Evolutionary conservation across 192 early-diverging fungal species (phyloP).

Genomic region (Coemansia javaensis): DNA sequence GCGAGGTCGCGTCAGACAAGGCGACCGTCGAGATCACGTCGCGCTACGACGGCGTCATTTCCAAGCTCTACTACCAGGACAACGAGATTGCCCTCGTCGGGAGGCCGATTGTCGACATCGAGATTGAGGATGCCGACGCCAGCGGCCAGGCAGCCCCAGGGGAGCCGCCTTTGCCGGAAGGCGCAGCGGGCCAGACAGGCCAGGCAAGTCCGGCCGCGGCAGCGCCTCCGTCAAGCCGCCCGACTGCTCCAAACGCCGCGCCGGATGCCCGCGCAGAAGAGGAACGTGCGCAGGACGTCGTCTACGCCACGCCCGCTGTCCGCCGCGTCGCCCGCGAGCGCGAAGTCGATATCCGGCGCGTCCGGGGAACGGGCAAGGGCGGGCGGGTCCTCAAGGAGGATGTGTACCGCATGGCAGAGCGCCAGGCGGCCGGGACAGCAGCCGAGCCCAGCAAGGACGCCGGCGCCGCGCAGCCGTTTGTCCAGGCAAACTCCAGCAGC

Average conservation of each 20-base stretch:
- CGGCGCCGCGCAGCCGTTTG: conserved; percentile 20
- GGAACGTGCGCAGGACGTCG: conserved; percentile 13
- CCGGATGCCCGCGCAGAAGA: not conserved
- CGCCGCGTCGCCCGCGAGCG: conserved; percentile 77
- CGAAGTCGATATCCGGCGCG: conserved; percentile 64
- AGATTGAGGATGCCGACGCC: conserved; percentile 37
- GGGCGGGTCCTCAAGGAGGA: conserved; percentile 94
- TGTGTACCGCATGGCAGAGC: conserved; percentile 51
- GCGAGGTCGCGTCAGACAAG: conserved; percentile 98
- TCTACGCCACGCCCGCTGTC: conserved; percentile 86
- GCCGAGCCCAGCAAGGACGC: not conserved
- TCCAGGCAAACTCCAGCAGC: conserved; percentile 23
- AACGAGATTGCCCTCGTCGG: conserved; percentile 94
- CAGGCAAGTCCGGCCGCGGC: too few species aligned
- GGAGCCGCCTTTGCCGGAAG: too few species aligned
- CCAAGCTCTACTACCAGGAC: conserved; percentile 72
- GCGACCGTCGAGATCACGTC: conserved; percentile 99
- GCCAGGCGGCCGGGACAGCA: not conserved
- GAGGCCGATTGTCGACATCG: conserved; percentile 81
- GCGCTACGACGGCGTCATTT: conserved; percentile 81
- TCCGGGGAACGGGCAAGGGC: conserved; percentile 76
- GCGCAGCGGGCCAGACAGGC: too few species aligned
- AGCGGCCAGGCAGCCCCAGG: not conserved
- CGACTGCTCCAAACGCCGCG: not conserved
- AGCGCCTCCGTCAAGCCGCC: too few species aligned